Evolutionary conservation across 805 yeast species (phyloP).

Genomic region (Teunomyces barrocoloradensis): DNA sequence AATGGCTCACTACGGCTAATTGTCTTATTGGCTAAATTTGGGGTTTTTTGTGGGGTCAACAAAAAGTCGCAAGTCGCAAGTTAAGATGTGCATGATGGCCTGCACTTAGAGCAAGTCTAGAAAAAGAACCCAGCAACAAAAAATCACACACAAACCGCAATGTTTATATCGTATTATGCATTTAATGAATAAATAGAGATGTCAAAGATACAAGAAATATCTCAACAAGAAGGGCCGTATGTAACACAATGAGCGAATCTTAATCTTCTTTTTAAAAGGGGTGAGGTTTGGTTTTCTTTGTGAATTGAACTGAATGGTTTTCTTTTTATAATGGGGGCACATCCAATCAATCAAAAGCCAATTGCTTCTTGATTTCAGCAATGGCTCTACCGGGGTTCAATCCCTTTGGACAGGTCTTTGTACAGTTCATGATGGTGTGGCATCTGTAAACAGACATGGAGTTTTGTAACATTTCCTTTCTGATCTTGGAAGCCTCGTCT

Average conservation of each 20-base stretch:
- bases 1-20: background rate
- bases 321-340: background rate
- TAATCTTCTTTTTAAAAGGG: background rate
- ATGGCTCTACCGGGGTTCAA: slow-evolving; percentile 97
- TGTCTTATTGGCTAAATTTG: background rate
- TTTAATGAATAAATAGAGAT: slow-evolving; percentile 3
- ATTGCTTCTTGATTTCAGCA: slow-evolving; percentile 92
- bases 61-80: too few relatives aligned
- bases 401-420: slow-evolving; percentile 97
- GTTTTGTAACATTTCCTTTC: slow-evolving; percentile 91
- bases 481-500: slow-evolving; percentile 79
- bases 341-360: slow-evolving; percentile 63
- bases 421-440: slow-evolving; percentile 98
- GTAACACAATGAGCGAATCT: background rate
- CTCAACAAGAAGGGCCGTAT: slow-evolving; percentile 1
- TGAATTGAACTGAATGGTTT: background rate
- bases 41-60: background rate
- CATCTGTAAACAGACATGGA: slow-evolving; percentile 98
- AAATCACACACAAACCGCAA: too few relatives aligned
- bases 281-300: background rate
- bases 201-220: slow-evolving; percentile 1
- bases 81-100: too few relatives aligned
- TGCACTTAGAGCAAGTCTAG: too few relatives aligned
- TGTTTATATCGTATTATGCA: slow-evolving; percentile 1
- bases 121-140: background rate